Conservation (phyloP, 805 yeast species). For the Henningerozyma blattae region DNA sequence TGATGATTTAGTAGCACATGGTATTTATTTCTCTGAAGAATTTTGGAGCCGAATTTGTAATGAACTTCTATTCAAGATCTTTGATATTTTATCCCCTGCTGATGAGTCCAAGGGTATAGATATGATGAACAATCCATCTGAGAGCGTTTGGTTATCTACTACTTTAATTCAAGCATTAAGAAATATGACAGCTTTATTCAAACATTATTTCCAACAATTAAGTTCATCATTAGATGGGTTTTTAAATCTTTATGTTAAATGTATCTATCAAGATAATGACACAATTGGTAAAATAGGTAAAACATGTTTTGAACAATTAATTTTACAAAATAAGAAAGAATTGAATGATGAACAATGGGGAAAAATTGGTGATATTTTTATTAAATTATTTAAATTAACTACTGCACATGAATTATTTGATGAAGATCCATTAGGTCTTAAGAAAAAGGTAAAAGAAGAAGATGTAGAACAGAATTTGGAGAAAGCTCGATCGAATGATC, state of each 20-base stretch:
- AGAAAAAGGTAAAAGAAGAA: conserved; percentile 6
- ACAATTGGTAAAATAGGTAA: conserved; percentile 93
- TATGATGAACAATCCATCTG: conserved; percentile 64
- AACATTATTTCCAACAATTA: conserved; percentile 69
- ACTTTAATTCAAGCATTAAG: conserved; percentile 92
- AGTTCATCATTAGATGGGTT: conserved; percentile 67
- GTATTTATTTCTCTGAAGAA: conserved; percentile 56
- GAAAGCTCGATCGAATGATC: conserved; percentile 8
- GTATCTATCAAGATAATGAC: conserved; percentile 94
- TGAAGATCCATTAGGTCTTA: conserved; percentile 29
- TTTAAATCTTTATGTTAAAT: conserved; percentile 63
- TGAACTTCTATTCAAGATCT: conserved; percentile 82
- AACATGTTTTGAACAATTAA: conserved; percentile 69
- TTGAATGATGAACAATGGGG: conserved; percentile 67
- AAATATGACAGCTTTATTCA: conserved; percentile 71
- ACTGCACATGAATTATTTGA: conserved; percentile 78
- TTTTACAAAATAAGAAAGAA: conserved; percentile 59
- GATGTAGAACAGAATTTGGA: not conserved
- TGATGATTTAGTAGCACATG: conserved; percentile 68
- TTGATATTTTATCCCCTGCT: conserved; percentile 61
- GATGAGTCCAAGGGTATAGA: conserved; percentile 62
- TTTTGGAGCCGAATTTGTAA: conserved; percentile 80
- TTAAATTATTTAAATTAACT: conserved; percentile 61
- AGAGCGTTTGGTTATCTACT: conserved; percentile 93
- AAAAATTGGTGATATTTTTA: conserved; percentile 51